Evolutionary conservation across 352 stramenopile genomes (phyloP), one percentile per base, ranked within the genome.

Genomic region (Pythium aristosporum): DNA sequence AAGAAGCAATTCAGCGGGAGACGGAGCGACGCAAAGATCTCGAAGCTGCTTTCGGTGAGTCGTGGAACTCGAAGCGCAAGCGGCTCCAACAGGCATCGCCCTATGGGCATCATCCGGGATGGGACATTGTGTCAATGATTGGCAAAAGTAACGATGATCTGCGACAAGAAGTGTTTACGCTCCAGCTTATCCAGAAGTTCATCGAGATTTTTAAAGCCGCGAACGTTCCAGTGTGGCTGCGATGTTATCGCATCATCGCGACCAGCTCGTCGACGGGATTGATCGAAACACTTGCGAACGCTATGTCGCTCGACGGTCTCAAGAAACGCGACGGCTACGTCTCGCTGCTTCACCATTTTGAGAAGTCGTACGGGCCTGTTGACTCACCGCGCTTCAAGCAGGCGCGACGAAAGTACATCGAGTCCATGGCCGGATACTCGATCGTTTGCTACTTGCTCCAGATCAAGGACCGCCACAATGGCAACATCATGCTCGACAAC

Each of bases 391-490:
- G 90, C 18, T 98, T 99, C 69, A 75, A 94, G 46, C 79, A 89
- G 36, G 97, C 98, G 10, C 96, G 95, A 58, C 77, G 76, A 36
- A 99, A 99, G 70, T 99, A 99, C 63, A 96, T 99, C 53, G 82
- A 95, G 61, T 98, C 91, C 34, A 91, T 99, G 74, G 98, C 96
- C 11, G 98, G 89, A 8, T 99, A 99, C 82, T 99, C 95, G 43
- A 80, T 99, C 20, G 96, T 99, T 44, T 96, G 82, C 43, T 99
- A 99, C 71, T 88, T 99, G 28, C 75, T 99, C 30, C 96, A 98
- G 67, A 93, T 99, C 71, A 99, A 99, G 73, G 98, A 99, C 80
- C 90, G 97, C 8, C 98, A 99, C 90, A 99, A 99, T 65, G 98
- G 97, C 42, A 99, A 99, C 71, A 99, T 99, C 51, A 99, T 99